These are phyloP conservation scores for Scenedesmus sp. DNA, from an alignment of 163 green algal genomes.

Conservation along the genomic window DNA sequence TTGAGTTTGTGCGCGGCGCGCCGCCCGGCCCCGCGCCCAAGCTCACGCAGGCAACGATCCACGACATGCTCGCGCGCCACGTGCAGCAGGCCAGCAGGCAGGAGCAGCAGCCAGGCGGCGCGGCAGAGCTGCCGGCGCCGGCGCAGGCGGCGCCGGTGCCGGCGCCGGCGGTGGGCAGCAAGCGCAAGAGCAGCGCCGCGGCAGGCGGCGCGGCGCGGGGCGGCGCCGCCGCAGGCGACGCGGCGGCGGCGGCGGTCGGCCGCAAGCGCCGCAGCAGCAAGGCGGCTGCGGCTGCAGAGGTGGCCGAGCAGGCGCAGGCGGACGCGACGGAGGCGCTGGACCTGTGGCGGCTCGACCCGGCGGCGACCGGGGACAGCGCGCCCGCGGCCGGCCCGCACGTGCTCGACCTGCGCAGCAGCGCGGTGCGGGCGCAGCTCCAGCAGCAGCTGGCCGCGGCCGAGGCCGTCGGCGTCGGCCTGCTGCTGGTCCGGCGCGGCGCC, in stretches of 20 bases:
- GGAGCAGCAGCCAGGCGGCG: background rate
- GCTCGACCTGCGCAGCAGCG: background rate
- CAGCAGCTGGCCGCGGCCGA: conserved; percentile 24
- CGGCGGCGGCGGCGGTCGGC: background rate
- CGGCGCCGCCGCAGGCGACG: background rate
- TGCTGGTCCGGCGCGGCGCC: conserved; percentile 20
- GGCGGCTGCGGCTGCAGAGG: background rate
- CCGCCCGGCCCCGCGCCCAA: background rate
- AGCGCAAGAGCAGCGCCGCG: background rate
- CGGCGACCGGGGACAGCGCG: background rate
- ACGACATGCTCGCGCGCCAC: background rate
- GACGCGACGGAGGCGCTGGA: conserved; percentile 19
- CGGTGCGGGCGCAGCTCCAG: conserved; percentile 16
- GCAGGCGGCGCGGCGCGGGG: background rate
- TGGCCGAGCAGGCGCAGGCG: conserved; percentile 5
- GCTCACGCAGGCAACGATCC: conserved; percentile 19
- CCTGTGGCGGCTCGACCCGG: background rate
- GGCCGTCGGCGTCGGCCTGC: conserved; percentile 19
- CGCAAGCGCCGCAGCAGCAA: background rate
- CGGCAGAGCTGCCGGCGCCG: background rate
- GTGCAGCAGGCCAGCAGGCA: conserved; percentile 6
- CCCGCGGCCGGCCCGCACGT: background rate
- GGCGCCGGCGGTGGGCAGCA: background rate
- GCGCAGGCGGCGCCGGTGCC: background rate
- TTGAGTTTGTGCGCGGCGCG: background rate